These are phyloP conservation scores for Wickerhamomyces chambardii DNA, from an alignment of 805 yeast species.

Conservation along the genomic window DNA sequence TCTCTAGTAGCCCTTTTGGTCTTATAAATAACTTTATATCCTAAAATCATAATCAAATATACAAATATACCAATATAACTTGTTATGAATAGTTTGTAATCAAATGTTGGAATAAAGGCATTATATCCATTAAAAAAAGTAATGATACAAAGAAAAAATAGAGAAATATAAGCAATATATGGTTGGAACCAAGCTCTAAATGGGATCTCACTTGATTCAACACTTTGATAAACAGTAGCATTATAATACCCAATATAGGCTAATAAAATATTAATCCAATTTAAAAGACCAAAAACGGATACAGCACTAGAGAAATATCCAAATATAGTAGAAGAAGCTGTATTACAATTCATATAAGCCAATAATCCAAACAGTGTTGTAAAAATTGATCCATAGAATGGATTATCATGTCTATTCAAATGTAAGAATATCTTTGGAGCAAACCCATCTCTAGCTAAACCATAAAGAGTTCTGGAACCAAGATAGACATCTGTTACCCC, in stretches of 20 bases:
- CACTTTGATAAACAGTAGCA: slow-evolving; percentile 57
- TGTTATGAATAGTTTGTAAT: slow-evolving; percentile 47
- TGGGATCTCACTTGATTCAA: slow-evolving; percentile 40
- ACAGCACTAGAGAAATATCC: slow-evolving; percentile 63
- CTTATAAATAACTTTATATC: slow-evolving; percentile 39
- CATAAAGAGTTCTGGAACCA: slow-evolving; percentile 27
- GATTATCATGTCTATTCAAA: slow-evolving; percentile 48
- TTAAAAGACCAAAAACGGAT: slow-evolving; percentile 59
- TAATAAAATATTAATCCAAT: slow-evolving; percentile 59
- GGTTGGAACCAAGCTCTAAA: slow-evolving; percentile 60
- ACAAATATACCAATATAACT: slow-evolving; percentile 57
- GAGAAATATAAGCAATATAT: slow-evolving; percentile 48
- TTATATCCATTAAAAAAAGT: slow-evolving; percentile 33
- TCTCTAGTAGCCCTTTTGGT: slow-evolving; percentile 30
- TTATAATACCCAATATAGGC: slow-evolving; percentile 54
- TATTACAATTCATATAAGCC: slow-evolving; percentile 57
- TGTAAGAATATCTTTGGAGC: slow-evolving; percentile 40
- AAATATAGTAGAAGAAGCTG: slow-evolving; percentile 47
- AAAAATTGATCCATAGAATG: slow-evolving; percentile 39
- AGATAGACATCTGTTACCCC: slow-evolving; percentile 20
- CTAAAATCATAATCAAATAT: slow-evolving; percentile 34
- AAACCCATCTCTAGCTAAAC: slow-evolving; percentile 38
- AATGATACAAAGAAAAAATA: slow-evolving; percentile 27
- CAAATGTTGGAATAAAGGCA: slow-evolving; percentile 35
- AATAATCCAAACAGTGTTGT: slow-evolving; percentile 43